phyloP scores from a whole-genome alignment of 2,329 filamentous ascomycete species.

The Zymoseptoria brevis region DNA sequence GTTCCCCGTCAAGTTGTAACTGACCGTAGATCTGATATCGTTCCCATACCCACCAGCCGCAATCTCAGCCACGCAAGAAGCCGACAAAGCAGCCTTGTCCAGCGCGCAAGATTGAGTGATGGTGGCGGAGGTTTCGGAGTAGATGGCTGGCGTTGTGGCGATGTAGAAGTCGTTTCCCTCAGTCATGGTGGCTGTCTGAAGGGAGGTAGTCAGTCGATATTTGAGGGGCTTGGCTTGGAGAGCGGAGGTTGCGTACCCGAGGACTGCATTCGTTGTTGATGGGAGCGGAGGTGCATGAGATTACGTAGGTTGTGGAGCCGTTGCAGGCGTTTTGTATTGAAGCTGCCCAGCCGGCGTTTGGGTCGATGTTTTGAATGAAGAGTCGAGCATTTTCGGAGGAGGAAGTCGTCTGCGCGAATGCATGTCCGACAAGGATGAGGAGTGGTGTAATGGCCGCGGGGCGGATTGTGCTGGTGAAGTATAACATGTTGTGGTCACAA shows the following conservation, averaged over 20 bases:
- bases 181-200: conserved; percentile 19
- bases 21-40: conserved; percentile 13
- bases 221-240: background rate
- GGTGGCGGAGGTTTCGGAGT: conserved; percentile 18
- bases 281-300: conserved; percentile 17
- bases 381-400: conserved; percentile 9
- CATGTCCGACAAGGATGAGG: background rate
- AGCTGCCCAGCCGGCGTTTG: conserved; percentile 17
- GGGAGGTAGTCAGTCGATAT: background rate
- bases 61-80: conserved; percentile 15
- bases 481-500: too few species aligned
- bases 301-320: conserved; percentile 19
- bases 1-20: conserved; percentile 16
- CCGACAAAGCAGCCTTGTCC: conserved; percentile 9
- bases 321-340: conserved; percentile 18
- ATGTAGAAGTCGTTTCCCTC: conserved; percentile 16
- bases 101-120: conserved; percentile 18
- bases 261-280: conserved; percentile 11
- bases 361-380: conserved; percentile 21
- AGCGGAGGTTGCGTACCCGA: conserved; percentile 2
- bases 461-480: background rate
- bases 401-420: background rate
- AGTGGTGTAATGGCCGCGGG: background rate
- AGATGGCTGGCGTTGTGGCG: conserved; percentile 19
- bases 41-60: conserved; percentile 11